Evolutionary conservation across 352 stramenopile genomes (phyloP).

Genomic region (Globisporangium polare): DNA sequence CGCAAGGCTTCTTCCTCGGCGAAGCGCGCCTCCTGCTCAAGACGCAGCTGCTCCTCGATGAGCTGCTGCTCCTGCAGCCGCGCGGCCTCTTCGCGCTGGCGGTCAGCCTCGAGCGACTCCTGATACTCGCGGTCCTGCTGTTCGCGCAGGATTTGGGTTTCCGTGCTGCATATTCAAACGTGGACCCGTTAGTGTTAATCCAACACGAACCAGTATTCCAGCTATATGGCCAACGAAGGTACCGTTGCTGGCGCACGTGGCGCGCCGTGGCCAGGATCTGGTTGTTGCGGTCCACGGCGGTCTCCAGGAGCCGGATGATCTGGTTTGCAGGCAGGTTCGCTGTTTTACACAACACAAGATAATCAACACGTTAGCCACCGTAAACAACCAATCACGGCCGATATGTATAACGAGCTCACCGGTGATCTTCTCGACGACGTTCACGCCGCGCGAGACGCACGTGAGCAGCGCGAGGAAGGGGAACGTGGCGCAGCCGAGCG

Average conservation of each 20-base stretch:
- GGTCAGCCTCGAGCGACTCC: conserved; percentile 89
- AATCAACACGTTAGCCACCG: not conserved
- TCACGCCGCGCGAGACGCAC: conserved; percentile 72
- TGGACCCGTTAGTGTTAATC: too few species aligned
- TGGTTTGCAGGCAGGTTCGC: conserved; percentile 54
- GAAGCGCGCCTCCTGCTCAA: conserved; percentile 10
- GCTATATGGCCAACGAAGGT: not conserved
- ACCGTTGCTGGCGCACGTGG: conserved; percentile 67
- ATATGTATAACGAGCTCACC: too few species aligned
- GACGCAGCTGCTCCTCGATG: conserved; percentile 23
- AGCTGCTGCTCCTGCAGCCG: conserved; percentile 43
- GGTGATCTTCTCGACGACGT: conserved; percentile 85
- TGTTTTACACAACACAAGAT: conserved; percentile 18
- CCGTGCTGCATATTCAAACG: conserved; percentile 29
- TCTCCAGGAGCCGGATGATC: conserved; percentile 60
- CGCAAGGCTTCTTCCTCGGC: conserved; percentile 25
- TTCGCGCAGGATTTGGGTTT: conserved; percentile 85
- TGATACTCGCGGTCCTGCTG: conserved; percentile 94
- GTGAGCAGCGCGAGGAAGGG: conserved; percentile 78
- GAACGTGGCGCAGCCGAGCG: conserved; percentile 80
- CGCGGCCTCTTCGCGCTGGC: conserved; percentile 59
- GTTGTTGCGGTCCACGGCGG: conserved; percentile 65
- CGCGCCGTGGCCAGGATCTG: conserved; percentile 66
- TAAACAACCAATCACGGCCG: too few species aligned
- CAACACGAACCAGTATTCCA: not conserved